A percentile compares a stretch with the other conserved stretches of the same genome.
Evolutionary conservation across 768 basidiomycete species (phyloP).

Genomic region (Sistotremastrum suecicum): DNA sequence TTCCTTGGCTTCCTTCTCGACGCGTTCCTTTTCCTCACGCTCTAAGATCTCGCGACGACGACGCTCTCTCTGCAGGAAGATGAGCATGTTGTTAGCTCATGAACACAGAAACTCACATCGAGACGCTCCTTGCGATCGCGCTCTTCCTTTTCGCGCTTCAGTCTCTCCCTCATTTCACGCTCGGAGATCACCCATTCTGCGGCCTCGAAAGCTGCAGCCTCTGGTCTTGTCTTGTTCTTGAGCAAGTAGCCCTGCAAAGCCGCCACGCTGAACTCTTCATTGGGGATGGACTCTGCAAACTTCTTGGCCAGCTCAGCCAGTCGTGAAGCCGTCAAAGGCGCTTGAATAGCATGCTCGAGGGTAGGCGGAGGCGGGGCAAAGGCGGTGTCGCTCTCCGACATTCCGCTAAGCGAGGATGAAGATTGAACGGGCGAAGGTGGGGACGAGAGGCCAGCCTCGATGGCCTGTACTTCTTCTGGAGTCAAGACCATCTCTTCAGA

Average conservation of each 20-base stretch:
- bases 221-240: conserved; percentile 73
- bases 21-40: conserved; percentile 18
- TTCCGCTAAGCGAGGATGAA: conserved; percentile 10
- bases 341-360: conserved; percentile 9
- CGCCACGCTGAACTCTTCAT: conserved; percentile 80
- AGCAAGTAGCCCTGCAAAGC: conserved; percentile 82
- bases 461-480: conserved; percentile 11
- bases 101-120: conserved; percentile 33
- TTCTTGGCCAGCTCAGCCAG: conserved; percentile 56
- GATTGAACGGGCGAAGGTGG: neutral
- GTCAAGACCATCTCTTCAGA: conserved; percentile 19
- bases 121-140: conserved; percentile 52
- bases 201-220: conserved; percentile 54
- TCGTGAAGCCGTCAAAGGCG: conserved; percentile 49
- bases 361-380: conserved; percentile 50
- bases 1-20: conserved; percentile 11
- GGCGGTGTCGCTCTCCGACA: conserved; percentile 12
- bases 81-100: conserved; percentile 5
- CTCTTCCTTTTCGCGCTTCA: conserved; percentile 56
- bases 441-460: conserved; percentile 14
- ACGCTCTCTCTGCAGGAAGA: conserved; percentile 23
- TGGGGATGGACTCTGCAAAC: conserved; percentile 73
- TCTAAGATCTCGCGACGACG: conserved; percentile 27
- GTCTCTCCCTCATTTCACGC: conserved; percentile 58
- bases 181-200: conserved; percentile 62